These are phyloP conservation scores for Tetrapyrgos nigripes DNA, from an alignment of 1,284 basidiomycete species.

Conservation along the genomic window DNA sequence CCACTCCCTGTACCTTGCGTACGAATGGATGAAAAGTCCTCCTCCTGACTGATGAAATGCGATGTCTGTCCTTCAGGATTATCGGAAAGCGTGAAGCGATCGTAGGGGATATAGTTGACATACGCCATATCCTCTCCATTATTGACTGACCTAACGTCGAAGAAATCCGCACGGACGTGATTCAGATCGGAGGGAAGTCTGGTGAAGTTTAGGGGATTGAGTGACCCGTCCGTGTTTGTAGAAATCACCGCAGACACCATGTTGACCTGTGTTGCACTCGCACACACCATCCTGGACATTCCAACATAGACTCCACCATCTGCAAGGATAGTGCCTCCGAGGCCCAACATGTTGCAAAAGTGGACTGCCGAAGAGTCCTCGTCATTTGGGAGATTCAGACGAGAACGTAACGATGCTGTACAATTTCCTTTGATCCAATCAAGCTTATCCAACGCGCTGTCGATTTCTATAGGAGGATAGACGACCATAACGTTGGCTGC, in stretches of 20 bases:
- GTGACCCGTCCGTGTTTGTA: conserved; percentile 2
- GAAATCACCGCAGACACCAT: conserved; percentile 21
- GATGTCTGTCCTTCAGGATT: conserved; percentile 18
- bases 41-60: conserved; percentile 19
- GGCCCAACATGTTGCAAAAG: conserved; percentile 14
- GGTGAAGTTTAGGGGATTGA: conserved; percentile 9
- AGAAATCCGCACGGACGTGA: conserved; percentile 16
- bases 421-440: not conserved
- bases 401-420: not conserved
- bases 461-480: not conserved
- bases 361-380: not conserved
- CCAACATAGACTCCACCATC: conserved; percentile 6
- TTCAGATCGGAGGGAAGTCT: conserved; percentile 19
- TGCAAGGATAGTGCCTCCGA: conserved; percentile 16
- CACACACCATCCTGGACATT: conserved; percentile 21
- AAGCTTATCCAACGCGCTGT: not conserved
- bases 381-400: not conserved
- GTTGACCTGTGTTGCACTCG: conserved; percentile 22
- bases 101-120: conserved; percentile 11
- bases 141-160: conserved; percentile 2
- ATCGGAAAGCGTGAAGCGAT: conserved; percentile 19
- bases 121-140: conserved; percentile 12
- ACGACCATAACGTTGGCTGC: not conserved
- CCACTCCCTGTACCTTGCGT: not conserved
- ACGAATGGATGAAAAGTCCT: not conserved